Conservation (phyloP, 108 stramenopile species). For the Conticribra guillardii region DNA sequence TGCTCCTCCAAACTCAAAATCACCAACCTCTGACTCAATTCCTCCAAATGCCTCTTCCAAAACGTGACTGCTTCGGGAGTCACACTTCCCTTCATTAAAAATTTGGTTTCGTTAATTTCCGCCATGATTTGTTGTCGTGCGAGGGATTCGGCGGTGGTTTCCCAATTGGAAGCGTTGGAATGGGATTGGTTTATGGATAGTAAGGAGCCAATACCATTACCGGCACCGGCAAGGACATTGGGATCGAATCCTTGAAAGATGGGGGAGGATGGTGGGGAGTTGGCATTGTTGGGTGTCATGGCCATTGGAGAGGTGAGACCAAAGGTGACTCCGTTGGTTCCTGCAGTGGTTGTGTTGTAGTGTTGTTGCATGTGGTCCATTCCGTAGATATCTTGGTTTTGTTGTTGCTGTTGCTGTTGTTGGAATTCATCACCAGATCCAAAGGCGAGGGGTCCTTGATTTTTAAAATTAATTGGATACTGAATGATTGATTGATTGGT, state of each 20-base stretch:
- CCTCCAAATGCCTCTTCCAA: constrained; percentile 78
- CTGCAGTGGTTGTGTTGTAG: constrained; percentile 6
- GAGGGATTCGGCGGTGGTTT: constrained; percentile 47
- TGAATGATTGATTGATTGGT: neutral
- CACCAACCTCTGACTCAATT: constrained; percentile 62
- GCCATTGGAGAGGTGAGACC: constrained; percentile 33
- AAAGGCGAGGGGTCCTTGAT: constrained; percentile 1
- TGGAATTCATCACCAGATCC: neutral
- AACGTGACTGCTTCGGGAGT: constrained; percentile 77
- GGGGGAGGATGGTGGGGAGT: neutral
- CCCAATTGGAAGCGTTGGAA: too few relatives aligned
- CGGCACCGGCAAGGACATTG: constrained; percentile 1
- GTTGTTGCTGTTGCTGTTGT: too few relatives aligned
- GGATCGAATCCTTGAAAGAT: constrained; percentile 1
- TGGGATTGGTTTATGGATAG: neutral
- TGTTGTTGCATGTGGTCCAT: neutral
- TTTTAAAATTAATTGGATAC: constrained; percentile 26
- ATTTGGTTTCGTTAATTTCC: constrained; percentile 74
- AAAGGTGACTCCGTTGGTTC: constrained; percentile 28
- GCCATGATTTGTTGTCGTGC: constrained; percentile 72
- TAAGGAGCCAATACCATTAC: neutral
- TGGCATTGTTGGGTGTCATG: too few relatives aligned
- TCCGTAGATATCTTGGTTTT: too few relatives aligned
- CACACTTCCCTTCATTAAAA: constrained; percentile 67
- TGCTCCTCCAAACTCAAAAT: constrained; percentile 37